Evolutionary conservation across 2,329 filamentous ascomycete species (phyloP), one percentile per base, ranked within the genome.

Genomic region (Fusarium tanahbumbuense): DNA sequence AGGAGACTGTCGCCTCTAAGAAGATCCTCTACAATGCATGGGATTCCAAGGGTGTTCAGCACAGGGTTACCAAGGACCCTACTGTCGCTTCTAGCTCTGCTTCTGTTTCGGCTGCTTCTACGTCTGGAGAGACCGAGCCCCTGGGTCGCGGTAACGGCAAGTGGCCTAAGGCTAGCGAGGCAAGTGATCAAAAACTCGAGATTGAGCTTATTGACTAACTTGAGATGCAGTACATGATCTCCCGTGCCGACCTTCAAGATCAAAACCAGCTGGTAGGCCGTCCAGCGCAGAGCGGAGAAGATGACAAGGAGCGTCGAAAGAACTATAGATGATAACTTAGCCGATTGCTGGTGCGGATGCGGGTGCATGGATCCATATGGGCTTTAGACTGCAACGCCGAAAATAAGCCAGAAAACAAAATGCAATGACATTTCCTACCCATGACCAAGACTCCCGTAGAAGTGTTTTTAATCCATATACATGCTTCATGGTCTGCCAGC

Each of bases 1-100:
- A 63, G 12, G 58, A 64, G 11, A 34, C 9, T 8, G 54, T 40
- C 12, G 52, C 46, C 8, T 42, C 56, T 2, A 66, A 53, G 0
- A 48, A 63, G 15, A 59, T 74, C 1, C 30, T 45, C 0, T 80
- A 67, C 68, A 80, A 79, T 28, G 78, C 76, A 4, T 81, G 78
- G 78, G 78, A 78, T 12, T 20, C 71, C 2, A 56, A 41, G 7
- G 79, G 79, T 1, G 63, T 59, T 1, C 70, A 57, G 8, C 62
- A 78, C 28, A 48, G 50, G 5, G 57, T 25, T 2, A 27, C 62
- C 41, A 80, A 79, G 57, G 56, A 68, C 1, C 64, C 69, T 4
- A 78, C 78, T 0, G 47, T 66, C 5, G 46, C 50, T 22, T 77
- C 76, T 3, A 71, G 61, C 42, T 44, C 60, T 2, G 56, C 52